These are phyloP conservation scores for Ambrosia hybrid DNA, from an alignment of 140 eudicot species.

Conservation along the genomic window DNA sequence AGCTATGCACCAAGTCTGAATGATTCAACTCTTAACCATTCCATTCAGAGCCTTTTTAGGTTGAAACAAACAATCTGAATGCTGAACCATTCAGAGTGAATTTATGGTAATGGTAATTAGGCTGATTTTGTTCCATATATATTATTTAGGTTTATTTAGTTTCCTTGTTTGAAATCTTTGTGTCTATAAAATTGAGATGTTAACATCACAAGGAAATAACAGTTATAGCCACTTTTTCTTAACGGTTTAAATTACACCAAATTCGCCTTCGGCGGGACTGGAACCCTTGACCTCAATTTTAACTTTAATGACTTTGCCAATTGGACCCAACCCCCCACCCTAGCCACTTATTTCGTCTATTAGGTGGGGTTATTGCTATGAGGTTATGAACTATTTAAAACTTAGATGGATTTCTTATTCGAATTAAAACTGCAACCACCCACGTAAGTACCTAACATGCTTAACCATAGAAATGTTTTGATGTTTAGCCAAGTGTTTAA, in stretches of 20 bases:
- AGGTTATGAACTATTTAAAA: constrained; percentile 1
- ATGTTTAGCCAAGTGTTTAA: constrained; percentile 7
- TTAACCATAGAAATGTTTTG: constrained; percentile 2
- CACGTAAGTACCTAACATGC: background rate
- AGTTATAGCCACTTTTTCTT: background rate
- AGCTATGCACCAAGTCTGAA: too few relatives aligned
- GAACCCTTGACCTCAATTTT: too few relatives aligned
- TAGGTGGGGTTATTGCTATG: constrained; percentile 1
- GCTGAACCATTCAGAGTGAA: too few relatives aligned
- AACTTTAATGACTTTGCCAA: too few relatives aligned
- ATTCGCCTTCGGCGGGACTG: too few relatives aligned
- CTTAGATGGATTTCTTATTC: constrained; percentile 17
- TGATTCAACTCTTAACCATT: too few relatives aligned
- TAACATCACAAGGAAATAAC: background rate
- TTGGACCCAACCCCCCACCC: too few relatives aligned
- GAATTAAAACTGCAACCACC: background rate
- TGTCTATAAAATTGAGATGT: background rate
- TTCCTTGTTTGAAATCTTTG: background rate
- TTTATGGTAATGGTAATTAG: background rate
- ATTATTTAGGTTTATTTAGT: background rate
- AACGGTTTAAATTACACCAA: too few relatives aligned
- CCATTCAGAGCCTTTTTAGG: too few relatives aligned
- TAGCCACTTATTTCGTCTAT: background rate
- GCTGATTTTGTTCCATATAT: background rate
- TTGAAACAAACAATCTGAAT: too few relatives aligned